Percentiles rank a stretch among this genome's conserved stretches.
Evolutionary conservation across 2,329 filamentous ascomycete genomes (phyloP).

Genomic region (Colletotrichum camelliae): DNA sequence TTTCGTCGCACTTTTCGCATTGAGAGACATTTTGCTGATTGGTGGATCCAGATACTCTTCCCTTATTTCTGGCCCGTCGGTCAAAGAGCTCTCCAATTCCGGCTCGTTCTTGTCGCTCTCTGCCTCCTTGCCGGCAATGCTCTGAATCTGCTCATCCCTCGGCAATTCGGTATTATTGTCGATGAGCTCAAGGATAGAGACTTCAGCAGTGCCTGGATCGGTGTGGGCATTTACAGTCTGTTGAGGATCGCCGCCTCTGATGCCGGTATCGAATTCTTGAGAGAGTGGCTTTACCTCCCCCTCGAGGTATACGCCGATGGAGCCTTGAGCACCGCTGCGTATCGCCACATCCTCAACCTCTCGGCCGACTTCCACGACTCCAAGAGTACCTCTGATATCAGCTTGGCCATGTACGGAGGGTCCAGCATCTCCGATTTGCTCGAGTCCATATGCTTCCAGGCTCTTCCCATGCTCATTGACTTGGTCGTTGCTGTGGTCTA

Average conservation of each 20-base stretch:
- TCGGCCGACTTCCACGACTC: conserved; percentile 68
- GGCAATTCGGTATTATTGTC: conserved; percentile 80
- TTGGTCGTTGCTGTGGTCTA: conserved; percentile 65
- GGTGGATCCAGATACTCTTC: conserved; percentile 65
- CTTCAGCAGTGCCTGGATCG: conserved; percentile 48
- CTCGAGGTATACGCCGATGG: conserved; percentile 63
- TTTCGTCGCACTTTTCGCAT: neutral
- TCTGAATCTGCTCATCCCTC: conserved; percentile 79
- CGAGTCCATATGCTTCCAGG: conserved; percentile 63
- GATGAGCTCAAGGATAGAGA: conserved; percentile 59
- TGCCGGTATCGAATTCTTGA: conserved; percentile 58
- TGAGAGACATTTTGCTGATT: neutral
- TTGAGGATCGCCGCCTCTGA: conserved; percentile 60
- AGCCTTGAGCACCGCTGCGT: conserved; percentile 58
- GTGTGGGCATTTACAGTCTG: conserved; percentile 56
- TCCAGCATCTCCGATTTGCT: conserved; percentile 59
- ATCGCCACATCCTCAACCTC: conserved; percentile 64
- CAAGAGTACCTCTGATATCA: conserved; percentile 64
- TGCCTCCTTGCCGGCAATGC: conserved; percentile 75
- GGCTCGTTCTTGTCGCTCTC: conserved; percentile 68
- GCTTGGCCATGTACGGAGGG: conserved; percentile 61
- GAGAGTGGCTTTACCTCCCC: conserved; percentile 62
- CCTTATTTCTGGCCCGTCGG: conserved; percentile 81
- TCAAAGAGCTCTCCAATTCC: conserved; percentile 69
- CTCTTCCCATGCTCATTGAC: conserved; percentile 66